Percentiles rank a stretch among this genome's conserved stretches.
Evolutionary conservation across 768 basidiomycete species (phyloP).

Genomic region (Mycena indigotica): DNA sequence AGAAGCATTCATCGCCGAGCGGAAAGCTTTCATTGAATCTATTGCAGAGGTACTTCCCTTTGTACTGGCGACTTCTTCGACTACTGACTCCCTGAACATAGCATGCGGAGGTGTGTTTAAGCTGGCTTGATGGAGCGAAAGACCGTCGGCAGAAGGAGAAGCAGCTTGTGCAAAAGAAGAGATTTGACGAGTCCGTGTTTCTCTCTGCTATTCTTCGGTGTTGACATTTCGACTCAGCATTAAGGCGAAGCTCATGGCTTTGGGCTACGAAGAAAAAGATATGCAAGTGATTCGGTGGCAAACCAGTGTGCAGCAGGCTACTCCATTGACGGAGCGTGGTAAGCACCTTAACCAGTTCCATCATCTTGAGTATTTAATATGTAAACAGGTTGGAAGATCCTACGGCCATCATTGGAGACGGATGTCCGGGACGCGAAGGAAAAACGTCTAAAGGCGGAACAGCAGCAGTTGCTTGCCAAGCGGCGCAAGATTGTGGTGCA

Average conservation of each 20-base stretch:
- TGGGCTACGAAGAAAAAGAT: constrained; percentile 25
- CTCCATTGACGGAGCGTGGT: constrained; percentile 32
- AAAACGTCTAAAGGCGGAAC: constrained; percentile 12
- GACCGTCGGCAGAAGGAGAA: constrained; percentile 4
- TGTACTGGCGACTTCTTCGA: background rate
- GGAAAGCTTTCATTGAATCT: constrained; percentile 14
- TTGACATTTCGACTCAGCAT: constrained; percentile 18
- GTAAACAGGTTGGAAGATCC: constrained; percentile 27
- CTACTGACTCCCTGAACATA: background rate
- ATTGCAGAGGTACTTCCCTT: constrained; percentile 16
- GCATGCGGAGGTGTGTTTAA: constrained; percentile 11
- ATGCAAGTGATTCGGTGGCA: background rate
- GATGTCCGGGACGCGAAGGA: constrained; percentile 5
- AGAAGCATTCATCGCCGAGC: constrained; percentile 27
- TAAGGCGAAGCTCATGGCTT: constrained; percentile 14
- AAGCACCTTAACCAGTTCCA: background rate
- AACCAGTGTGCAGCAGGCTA: background rate
- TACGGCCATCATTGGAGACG: constrained; percentile 25
- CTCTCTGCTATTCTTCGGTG: background rate
- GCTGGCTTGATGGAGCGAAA: constrained; percentile 9
- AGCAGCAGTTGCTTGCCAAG: background rate
- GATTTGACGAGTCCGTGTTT: constrained; percentile 17
- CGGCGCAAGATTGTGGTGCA: constrained; percentile 11
- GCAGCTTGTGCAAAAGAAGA: background rate
- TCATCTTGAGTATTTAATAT: background rate